These are phyloP conservation scores for Penicillium expansum DNA, from an alignment of 2,329 filamentous ascomycete species.

Conservation along the genomic window DNA sequence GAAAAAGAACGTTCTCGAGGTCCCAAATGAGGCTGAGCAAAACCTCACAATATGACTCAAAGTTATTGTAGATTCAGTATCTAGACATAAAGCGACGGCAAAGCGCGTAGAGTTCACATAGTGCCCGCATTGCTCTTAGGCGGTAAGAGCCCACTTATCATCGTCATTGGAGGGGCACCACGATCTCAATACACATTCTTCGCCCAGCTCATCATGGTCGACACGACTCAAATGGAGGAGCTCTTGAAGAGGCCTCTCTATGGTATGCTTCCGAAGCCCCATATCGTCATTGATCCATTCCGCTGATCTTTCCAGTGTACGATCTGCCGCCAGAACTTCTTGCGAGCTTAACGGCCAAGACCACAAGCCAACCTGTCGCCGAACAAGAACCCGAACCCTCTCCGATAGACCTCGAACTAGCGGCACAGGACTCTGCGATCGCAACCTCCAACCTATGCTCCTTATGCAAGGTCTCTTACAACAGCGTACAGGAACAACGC, in stretches of 20 bases:
- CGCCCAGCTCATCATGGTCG: conserved; percentile 20
- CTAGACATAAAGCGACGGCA: conserved; percentile 1
- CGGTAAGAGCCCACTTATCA: conserved; percentile 17
- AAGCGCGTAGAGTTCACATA: not conserved
- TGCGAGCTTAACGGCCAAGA: conserved; percentile 61
- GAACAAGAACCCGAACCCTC: conserved; percentile 21
- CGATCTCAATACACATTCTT: conserved; percentile 9
- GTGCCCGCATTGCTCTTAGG: conserved; percentile 11
- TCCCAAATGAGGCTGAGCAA: not conserved
- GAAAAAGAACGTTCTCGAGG: not conserved
- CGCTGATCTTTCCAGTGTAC: conserved; percentile 61
- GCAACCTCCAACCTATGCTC: conserved; percentile 69
- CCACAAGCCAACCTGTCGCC: conserved; percentile 38
- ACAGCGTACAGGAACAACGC: conserved; percentile 74
- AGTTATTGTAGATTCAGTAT: not conserved
- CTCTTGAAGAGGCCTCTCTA: conserved; percentile 52
- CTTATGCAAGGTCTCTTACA: conserved; percentile 71
- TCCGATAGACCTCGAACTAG: conserved; percentile 30
- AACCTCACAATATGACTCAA: not conserved
- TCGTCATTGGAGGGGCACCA: conserved; percentile 22
- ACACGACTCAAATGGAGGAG: conserved; percentile 31
- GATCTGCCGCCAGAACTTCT: conserved; percentile 75
- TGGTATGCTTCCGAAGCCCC: conserved; percentile 33
- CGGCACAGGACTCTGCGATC: conserved; percentile 43
- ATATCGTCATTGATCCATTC: not conserved